Percentiles rank a stretch among this genome's conserved stretches.
These are phyloP conservation scores for Trametopsis cervina DNA, from an alignment of 768 basidiomycete genomes.

Conservation along the genomic window DNA sequence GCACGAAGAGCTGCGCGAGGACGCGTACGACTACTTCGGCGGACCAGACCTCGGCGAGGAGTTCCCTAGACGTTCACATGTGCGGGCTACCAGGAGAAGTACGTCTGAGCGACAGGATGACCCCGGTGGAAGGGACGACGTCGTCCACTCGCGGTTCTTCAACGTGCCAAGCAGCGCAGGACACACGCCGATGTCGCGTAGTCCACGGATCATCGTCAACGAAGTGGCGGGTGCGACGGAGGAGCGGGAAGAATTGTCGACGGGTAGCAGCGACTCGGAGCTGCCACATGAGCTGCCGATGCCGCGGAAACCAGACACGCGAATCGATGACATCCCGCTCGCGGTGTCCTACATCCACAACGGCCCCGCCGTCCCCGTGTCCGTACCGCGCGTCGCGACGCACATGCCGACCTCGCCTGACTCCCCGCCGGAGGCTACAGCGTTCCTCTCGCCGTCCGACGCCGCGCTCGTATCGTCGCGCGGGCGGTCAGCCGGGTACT, in stretches of 20 bases:
- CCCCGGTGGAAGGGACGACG: conserved; percentile 6
- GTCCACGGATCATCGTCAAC: conserved; percentile 29
- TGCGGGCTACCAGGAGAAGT: conserved; percentile 7
- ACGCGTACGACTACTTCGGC: conserved; percentile 53
- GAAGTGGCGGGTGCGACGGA: conserved; percentile 26
- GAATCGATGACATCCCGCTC: conserved; percentile 11
- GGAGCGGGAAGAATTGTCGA: conserved; percentile 26
- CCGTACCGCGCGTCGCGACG: conserved; percentile 21
- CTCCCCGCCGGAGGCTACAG: conserved; percentile 7
- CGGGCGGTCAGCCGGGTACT: conserved; percentile 16
- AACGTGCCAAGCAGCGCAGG: conserved; percentile 17
- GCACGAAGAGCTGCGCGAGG: conserved; percentile 29
- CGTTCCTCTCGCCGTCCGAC: conserved; percentile 20
- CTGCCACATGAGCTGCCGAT: not conserved
- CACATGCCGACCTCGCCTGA: conserved; percentile 27
- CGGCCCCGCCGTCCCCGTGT: conserved; percentile 12
- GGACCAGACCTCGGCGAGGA: conserved; percentile 53
- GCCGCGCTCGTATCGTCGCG: conserved; percentile 10
- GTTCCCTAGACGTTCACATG: conserved; percentile 22
- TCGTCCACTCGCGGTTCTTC: conserved; percentile 17
- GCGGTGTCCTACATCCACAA: conserved; percentile 12
- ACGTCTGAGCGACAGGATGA: conserved; percentile 11
- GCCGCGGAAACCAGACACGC: conserved; percentile 3
- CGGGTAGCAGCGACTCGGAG: conserved; percentile 3
- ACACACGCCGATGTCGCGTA: conserved; percentile 16